Base-by-base conservation (phyloP, 208 protist species). In the Acanthamoeba rhysodes region DNA sequence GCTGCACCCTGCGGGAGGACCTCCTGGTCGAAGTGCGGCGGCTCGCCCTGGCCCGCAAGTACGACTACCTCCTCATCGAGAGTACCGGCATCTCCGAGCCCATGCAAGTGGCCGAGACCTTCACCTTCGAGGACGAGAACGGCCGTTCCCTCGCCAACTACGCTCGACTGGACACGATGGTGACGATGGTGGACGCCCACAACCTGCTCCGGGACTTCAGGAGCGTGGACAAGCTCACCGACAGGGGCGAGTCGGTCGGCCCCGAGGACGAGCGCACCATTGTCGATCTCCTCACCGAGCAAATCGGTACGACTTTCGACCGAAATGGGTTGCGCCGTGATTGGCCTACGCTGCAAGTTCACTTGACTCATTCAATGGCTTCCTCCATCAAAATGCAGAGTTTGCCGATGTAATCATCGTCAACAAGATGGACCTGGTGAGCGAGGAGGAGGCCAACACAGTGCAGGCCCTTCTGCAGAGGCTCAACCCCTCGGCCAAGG, bases 351-450 rank as follows among this genome's bases (percentile, higher is more conserved):
- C 4, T 27, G 59, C 55, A 1, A 29, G 4, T 27, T 2, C 27
- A 27, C 27, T 82, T 5, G 4, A 50, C 14, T 82, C 18, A 24
- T 41, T 0, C 22, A 12, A 4, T 48, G 45, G 45, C 6, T 9
- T 9, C 5, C 45, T 9, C 3, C 5, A 45, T 45, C 41, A n/a
- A 41, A 48, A 48, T 59, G 78, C 97, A 27, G 98, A 98, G 95
- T 99, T 98, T 96, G 96, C 98, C 16, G 96, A 99, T 95, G 95
- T 98, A 1, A 97, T 99, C 34, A n/a, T 99, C 0, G 48, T 99
- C 14, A 99, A 99, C 97, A 99, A 99, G 96, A 96, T 70, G 41
- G 98, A 99, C 95, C 50, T 98, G 0, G 96, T 98, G 18, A 90
- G 12, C 4, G 53, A 82, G 53, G 87, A 96, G 22, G 85, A 97